These are phyloP conservation scores for Apophysomyces trapeziformis DNA, from an alignment of 371 early-diverging fungal species.

Conservation along the genomic window DNA sequence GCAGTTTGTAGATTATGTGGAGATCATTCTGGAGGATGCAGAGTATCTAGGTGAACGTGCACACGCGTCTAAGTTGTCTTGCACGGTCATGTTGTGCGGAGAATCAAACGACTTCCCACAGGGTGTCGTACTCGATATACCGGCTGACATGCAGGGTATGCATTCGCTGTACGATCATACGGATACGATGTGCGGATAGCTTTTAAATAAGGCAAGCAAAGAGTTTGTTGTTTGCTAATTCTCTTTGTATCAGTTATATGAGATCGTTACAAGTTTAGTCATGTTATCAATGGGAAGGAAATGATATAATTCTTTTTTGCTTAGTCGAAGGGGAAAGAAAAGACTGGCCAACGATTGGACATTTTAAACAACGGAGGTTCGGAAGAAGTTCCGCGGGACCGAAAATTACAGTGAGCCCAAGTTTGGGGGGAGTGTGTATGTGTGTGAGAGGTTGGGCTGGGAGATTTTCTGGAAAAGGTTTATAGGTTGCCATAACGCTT, in stretches of 20 bases:
- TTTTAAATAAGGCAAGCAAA: conserved; percentile 8
- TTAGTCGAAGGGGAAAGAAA: conserved; percentile 1
- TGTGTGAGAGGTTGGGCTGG: too few relatives aligned
- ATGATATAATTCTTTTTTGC: not conserved
- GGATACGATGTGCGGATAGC: conserved; percentile 4
- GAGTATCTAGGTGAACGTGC: not conserved
- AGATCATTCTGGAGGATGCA: not conserved
- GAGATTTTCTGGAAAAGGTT: too few relatives aligned
- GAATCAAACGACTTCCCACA: conserved; percentile 6
- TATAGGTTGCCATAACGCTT: too few relatives aligned
- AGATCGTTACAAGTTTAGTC: not conserved
- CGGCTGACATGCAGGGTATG: conserved; percentile 12
- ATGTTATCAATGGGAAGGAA: conserved; percentile 1
- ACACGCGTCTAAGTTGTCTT: not conserved
- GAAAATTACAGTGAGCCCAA: conserved; percentile 1
- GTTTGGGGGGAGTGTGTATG: too few relatives aligned
- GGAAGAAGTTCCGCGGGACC: conserved; percentile 29
- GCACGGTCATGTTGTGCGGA: conserved; percentile 7
- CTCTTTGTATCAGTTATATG: not conserved
- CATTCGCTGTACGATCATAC: conserved; percentile 6
- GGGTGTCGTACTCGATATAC: conserved; percentile 4
- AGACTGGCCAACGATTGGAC: not conserved
- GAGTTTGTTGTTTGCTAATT: not conserved
- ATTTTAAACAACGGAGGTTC: conserved; percentile 10
- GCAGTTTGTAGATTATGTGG: not conserved